Evolutionary conservation across 2,329 filamentous ascomycete species (phyloP).

Genomic region (Xylariales sp.): DNA sequence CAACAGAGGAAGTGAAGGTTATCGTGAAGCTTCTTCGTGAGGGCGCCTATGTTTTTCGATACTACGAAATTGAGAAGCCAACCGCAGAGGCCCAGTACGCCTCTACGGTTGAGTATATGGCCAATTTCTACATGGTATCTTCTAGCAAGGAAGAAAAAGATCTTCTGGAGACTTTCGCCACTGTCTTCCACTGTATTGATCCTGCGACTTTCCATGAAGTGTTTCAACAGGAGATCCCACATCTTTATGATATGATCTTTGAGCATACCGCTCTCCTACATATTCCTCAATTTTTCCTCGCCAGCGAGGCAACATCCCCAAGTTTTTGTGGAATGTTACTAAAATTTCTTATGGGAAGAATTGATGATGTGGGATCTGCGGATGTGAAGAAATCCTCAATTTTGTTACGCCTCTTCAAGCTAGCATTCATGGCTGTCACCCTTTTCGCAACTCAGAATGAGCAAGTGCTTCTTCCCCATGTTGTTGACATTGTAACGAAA

Average conservation of each 20-base stretch:
- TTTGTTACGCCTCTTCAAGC: conserved; percentile 91
- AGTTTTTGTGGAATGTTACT: conserved; percentile 98
- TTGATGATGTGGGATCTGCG: conserved; percentile 91
- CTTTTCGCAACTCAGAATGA: conserved; percentile 96
- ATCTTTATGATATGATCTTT: conserved; percentile 97
- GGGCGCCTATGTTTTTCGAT: conserved; percentile 94
- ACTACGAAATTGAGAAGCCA: conserved; percentile 91
- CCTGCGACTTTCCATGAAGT: conserved; percentile 98
- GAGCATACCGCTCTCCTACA: conserved; percentile 94
- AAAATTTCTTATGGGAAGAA: conserved; percentile 95
- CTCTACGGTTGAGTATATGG: conserved; percentile 90
- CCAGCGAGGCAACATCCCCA: conserved; percentile 97
- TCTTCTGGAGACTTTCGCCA: conserved; percentile 95
- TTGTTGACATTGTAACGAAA: conserved; percentile 96
- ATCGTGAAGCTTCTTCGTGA: conserved; percentile 98
- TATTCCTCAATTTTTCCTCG: conserved; percentile 96
- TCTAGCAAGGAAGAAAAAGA: conserved; percentile 98
- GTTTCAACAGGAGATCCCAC: conserved; percentile 96
- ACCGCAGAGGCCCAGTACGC: conserved; percentile 77
- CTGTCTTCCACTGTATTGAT: conserved; percentile 98
- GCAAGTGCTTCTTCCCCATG: conserved; percentile 92
- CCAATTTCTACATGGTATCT: conserved; percentile 93
- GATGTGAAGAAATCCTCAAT: conserved; percentile 95
- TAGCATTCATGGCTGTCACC: conserved; percentile 99
- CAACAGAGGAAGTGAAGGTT: conserved; percentile 95